Evolutionary conservation across 2,329 filamentous ascomycete species (phyloP), one percentile per base, ranked within the genome.

Genomic region (Pseudogymnoascus verrucosus): DNA sequence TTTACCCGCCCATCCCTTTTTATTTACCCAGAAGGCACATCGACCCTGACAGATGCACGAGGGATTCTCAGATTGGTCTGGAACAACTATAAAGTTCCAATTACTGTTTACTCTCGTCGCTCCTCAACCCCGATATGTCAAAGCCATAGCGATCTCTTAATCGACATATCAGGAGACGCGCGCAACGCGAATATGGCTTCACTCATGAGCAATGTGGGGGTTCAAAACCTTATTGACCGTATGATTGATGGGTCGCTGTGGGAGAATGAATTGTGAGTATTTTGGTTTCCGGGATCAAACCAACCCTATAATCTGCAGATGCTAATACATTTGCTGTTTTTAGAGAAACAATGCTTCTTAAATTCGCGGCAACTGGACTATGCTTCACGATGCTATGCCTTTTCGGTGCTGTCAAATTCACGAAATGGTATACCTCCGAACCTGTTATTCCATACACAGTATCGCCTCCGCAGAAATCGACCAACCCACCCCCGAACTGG

Each of bases 391-490:
- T 63, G n/a, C 34, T 65, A 4, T 61, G 69, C 37, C 59, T 74
- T n/a, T 72, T 68, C 47, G 66, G 54, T 34, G 59, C 63, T 5
- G 37, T 69, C 37, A 64, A 51, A 14, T 59, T 70, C 7, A 63
- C 69, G 19, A 66, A 69, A 61, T 69, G 68, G 67, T 61, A 61
- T 8, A 40, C n/a, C 11, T 61, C 59, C 10, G 77, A 78, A 66
- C 71, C 71, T 19, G 71, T 74, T 3, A 80, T 84, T 42, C 77
- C 77, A 39, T 91, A 89, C 76, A 76, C 74, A 57, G 81, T 90
- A 28, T 79, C 84, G 4, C 69, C 82, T 61, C 87, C 88, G 19
- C 83, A 84, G 74, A 74, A 82, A 66, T 83, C 84, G 60, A 76
- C 80, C 11, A 61, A 39, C 6, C 36, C 59, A 28, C 59, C 59